Conservation (phyloP, 345 rosid genomes). For the Acer yangbiense region DNA sequence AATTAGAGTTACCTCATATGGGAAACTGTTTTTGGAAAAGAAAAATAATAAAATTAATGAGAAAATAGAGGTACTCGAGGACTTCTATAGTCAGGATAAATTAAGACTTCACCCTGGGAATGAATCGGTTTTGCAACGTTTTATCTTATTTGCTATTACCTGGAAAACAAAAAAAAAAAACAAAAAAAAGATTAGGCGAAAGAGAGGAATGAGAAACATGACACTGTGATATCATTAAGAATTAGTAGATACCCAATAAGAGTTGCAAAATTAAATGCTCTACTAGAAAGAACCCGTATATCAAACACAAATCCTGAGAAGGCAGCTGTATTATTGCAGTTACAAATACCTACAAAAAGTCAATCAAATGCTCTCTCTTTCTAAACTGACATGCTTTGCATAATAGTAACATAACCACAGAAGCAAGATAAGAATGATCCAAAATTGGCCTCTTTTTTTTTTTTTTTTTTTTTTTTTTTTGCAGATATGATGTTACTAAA, state of each 20-base stretch:
- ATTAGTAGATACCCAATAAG: not conserved
- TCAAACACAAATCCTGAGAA: not conserved
- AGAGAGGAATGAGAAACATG: slow-evolving; percentile 5
- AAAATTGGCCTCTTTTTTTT: not conserved
- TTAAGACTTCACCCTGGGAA: slow-evolving; percentile 54
- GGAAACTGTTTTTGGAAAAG: not conserved
- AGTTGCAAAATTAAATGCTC: not conserved
- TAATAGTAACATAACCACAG: not conserved
- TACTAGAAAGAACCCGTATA: not conserved
- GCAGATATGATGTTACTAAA: not conserved
- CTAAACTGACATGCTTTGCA: not conserved
- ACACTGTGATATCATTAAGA: not conserved
- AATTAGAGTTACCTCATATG: not conserved
- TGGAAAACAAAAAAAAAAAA: slow-evolving; percentile 30
- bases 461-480: not conserved
- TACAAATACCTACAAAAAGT: not conserved
- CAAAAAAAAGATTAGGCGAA: not conserved
- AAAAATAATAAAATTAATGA: not conserved
- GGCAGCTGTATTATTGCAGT: not conserved
- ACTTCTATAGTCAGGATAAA: not conserved
- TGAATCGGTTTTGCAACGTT: slow-evolving; percentile 92
- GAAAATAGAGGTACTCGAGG: not conserved
- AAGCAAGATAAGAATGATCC: not conserved
- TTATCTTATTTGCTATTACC: slow-evolving; percentile 85
- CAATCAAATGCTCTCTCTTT: not conserved